Evolutionary conservation across 108 stramenopile species (phyloP), one percentile per base, ranked within the genome.

Genomic region (Ochromonas danica): DNA sequence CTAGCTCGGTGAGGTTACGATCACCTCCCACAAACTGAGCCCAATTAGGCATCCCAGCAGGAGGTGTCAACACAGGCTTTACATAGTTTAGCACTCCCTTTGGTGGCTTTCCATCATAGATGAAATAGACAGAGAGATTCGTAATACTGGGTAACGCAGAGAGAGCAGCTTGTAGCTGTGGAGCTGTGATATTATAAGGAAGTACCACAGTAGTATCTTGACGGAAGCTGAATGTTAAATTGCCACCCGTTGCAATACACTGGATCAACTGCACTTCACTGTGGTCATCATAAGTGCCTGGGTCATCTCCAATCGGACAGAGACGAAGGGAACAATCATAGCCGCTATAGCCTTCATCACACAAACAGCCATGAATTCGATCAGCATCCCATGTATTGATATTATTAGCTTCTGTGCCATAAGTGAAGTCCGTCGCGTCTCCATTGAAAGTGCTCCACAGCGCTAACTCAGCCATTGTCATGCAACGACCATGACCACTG

Each of bases 331-430:
- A 67, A 78, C 92, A 92, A 61, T 91, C 89, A 61, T 88, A 85
- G 42, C 92, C 90, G 40, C 81, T 85, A 43, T 84, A 92, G 0
- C 91, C 90, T n/a, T 86, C 88, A 35, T 91, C 88, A 78, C 92
- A 93, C 43, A 71, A 31, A 74, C 90, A 91, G 17, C 90, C 90
- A 67, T 82, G 87, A 1, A 91, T 67, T 35, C 88, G 81, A 71
- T 92, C 85, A 0, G 43, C 81, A 75, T 92, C 92, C 92, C 92
- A 93, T 0, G 91, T 90, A 3, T 81, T 74, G 39, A 87, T 78
- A 61, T 88, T 77, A 78, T 92, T 89, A 22, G 87, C 80, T 45
- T 81, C 78, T 22, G 62, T 79, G 30, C 90, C 87, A 72, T 90
- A 90, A 0, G 85, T 85, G 33, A 65, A 82, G 62, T 80, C 81